Evolutionary conservation across 2,329 filamentous ascomycete species (phyloP).

Genomic region (Didymella arachidicola): DNA sequence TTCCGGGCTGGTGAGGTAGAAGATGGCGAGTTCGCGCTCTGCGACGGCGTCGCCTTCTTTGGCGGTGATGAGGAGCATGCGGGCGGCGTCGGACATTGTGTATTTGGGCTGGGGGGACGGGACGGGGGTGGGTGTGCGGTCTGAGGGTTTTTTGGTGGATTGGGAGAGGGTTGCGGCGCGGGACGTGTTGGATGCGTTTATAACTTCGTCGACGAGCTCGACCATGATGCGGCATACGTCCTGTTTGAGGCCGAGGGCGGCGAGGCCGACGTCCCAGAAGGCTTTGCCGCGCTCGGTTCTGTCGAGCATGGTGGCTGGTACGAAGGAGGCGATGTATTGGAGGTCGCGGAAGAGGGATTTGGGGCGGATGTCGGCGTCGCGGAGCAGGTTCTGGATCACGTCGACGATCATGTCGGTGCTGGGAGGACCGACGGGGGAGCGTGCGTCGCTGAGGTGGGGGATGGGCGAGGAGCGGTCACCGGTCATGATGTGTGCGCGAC

Average conservation of each 20-base stretch:
- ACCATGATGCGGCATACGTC: conserved; percentile 86
- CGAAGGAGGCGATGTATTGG: conserved; percentile 67
- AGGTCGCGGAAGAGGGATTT: conserved; percentile 59
- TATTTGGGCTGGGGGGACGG: conserved; percentile 65
- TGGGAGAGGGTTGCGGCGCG: conserved; percentile 54
- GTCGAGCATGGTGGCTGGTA: conserved; percentile 65
- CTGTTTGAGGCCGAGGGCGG: conserved; percentile 85
- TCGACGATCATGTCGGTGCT: conserved; percentile 56
- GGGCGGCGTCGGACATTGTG: conserved; percentile 79
- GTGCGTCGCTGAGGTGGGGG: conserved; percentile 43
- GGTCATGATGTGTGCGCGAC: conserved; percentile 66
- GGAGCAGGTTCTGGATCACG: conserved; percentile 55
- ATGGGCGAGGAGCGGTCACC: conserved; percentile 50
- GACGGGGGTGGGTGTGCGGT: conserved; percentile 12
- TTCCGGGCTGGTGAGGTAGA: conserved; percentile 92
- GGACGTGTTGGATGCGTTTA: conserved; percentile 70
- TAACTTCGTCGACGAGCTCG: conserved; percentile 74
- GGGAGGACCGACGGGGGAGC: conserved; percentile 50
- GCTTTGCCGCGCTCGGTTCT: conserved; percentile 72
- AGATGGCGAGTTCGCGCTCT: conserved; percentile 89
- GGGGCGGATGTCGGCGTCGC: conserved; percentile 55
- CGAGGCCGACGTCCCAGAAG: conserved; percentile 89
- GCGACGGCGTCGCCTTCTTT: conserved; percentile 89
- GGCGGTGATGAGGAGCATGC: conserved; percentile 91
- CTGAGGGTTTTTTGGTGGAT: conserved; percentile 29